Conservation (phyloP, 371 early-diverging fungal genomes). For the Syncephalastrum contaminatum region DNA sequence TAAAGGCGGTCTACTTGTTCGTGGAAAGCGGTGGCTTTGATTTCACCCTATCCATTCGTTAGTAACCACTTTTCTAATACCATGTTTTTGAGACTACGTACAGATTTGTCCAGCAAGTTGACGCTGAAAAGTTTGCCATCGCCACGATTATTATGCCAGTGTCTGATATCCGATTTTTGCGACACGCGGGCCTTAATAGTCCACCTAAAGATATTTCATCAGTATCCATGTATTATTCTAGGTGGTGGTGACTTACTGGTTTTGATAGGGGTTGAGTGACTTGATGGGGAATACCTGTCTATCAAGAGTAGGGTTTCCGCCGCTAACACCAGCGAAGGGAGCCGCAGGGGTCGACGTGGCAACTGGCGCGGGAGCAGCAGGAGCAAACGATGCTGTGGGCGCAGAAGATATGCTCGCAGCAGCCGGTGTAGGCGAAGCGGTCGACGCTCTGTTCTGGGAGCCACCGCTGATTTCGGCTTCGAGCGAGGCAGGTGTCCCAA, state of each 20-base stretch:
- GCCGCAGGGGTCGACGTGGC: conserved; percentile 11
- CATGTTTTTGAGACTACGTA: conserved; percentile 27
- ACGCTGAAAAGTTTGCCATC: conserved; percentile 92
- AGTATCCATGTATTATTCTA: not conserved
- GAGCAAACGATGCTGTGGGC: conserved; percentile 7
- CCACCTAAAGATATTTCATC: conserved; percentile 54
- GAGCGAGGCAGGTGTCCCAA: conserved; percentile 43
- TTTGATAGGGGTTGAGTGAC: conserved; percentile 76
- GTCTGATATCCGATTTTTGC: conserved; percentile 79
- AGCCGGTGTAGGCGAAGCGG: not conserved
- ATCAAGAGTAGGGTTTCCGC: conserved; percentile 54
- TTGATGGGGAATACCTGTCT: conserved; percentile 52
- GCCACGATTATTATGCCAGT: conserved; percentile 77
- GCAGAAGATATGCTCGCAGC: conserved; percentile 4
- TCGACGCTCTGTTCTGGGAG: not conserved
- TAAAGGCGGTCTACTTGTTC: conserved; percentile 76
- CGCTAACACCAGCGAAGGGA: conserved; percentile 12
- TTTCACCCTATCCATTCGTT: conserved; percentile 68
- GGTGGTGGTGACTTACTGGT: conserved; percentile 44
- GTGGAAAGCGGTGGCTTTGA: conserved; percentile 87
- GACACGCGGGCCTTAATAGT: conserved; percentile 89
- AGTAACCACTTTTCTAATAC: not conserved
- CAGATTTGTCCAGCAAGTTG: conserved; percentile 81
- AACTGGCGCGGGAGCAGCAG: conserved; percentile 19
- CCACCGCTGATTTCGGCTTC: conserved; percentile 13